These are phyloP conservation scores for Cornus kousa DNA, from an alignment of 148 eudicot species.

Conservation along the genomic window DNA sequence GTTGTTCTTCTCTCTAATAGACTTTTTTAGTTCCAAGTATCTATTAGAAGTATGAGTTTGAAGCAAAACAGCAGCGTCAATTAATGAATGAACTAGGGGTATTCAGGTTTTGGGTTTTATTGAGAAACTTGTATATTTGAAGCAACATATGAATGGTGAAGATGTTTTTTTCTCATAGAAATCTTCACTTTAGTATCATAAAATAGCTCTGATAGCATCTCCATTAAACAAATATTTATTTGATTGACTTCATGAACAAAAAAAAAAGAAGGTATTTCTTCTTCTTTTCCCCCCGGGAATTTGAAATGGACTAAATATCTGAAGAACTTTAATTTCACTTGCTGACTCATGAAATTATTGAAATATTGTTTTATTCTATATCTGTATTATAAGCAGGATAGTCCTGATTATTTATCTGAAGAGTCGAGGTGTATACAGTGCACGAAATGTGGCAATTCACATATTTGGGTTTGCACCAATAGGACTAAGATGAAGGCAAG, in stretches of 20 bases:
- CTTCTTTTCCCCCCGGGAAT: background rate
- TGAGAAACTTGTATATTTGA: too few relatives aligned
- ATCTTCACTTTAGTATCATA: background rate
- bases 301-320: background rate
- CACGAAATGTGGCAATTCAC: constrained; percentile 93
- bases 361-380: constrained; percentile 1
- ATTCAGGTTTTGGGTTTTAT: background rate
- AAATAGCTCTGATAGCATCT: background rate
- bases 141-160: background rate
- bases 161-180: background rate
- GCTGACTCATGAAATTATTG: background rate
- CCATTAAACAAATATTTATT: background rate
- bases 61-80: background rate
- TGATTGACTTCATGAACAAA: background rate
- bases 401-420: constrained; percentile 71
- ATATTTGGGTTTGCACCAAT: constrained; percentile 95
- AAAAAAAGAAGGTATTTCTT: background rate
- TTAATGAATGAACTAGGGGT: background rate
- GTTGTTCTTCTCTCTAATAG: too few relatives aligned
- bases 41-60: too few relatives aligned
- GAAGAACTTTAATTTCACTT: background rate
- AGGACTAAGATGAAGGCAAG: constrained; percentile 89
- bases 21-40: too few relatives aligned
- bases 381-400: constrained; percentile 39
- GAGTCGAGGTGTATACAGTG: constrained; percentile 98